phyloP scores from a whole-genome alignment of 306 rosid genomes.

The Mimosa bimucronata region DNA sequence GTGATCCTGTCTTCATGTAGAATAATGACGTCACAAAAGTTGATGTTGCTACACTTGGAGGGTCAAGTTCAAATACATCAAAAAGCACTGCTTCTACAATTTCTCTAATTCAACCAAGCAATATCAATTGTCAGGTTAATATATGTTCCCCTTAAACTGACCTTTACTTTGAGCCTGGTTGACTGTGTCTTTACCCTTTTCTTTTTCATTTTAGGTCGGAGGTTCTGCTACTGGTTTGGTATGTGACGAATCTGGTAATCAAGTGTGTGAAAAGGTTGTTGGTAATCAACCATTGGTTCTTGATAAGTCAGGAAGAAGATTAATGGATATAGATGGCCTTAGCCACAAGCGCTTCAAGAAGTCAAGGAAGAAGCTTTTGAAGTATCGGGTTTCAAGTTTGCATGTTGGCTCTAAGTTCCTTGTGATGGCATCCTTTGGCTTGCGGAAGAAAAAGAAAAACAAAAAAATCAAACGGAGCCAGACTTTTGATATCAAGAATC shows the following conservation, averaged over 20 bases:
- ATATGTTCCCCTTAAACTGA: not conserved
- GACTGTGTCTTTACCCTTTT: slow-evolving; percentile 7
- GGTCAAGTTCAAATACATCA: slow-evolving; percentile 27
- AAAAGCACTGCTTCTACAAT: slow-evolving; percentile 30
- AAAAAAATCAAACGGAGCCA: slow-evolving; percentile 50
- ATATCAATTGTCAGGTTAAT: slow-evolving; percentile 43
- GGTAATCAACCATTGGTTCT: slow-evolving; percentile 35
- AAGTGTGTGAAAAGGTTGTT: slow-evolving; percentile 42
- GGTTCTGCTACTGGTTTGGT: slow-evolving; percentile 36
- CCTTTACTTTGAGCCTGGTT: slow-evolving; percentile 6
- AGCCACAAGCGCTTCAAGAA: slow-evolving; percentile 47
- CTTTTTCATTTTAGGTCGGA: slow-evolving; percentile 50
- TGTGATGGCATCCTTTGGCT: slow-evolving; percentile 47
- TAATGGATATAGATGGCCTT: slow-evolving; percentile 35
- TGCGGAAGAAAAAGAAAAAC: slow-evolving; percentile 54
- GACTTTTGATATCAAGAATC: slow-evolving; percentile 32
- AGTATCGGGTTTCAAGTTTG: slow-evolving; percentile 50
- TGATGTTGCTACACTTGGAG: slow-evolving; percentile 30
- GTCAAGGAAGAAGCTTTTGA: slow-evolving; percentile 56
- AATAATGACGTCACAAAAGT: slow-evolving; percentile 30
- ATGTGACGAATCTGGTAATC: slow-evolving; percentile 39
- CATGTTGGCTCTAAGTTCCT: slow-evolving; percentile 46
- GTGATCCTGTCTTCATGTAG: slow-evolving; percentile 33
- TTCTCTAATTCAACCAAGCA: slow-evolving; percentile 40
- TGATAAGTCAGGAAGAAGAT: slow-evolving; percentile 39